Evolutionary conservation across 805 yeast genomes (phyloP), one percentile per base, ranked within the genome.

Genomic region (Deakozyma indianensis): DNA sequence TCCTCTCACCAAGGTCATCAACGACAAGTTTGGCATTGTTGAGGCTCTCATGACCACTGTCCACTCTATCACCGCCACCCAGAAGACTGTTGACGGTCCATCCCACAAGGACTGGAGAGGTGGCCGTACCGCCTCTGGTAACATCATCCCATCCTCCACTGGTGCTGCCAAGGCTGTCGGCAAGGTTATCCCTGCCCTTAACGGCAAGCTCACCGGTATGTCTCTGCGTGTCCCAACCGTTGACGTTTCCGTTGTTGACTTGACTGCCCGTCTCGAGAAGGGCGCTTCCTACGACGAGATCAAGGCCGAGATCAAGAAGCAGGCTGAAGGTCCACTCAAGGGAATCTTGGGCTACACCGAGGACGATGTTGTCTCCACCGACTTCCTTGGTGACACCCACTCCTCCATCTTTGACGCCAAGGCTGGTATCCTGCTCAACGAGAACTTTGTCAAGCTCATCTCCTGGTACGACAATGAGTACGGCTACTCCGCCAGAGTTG

Each of bases 101-200:
- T 84, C 95, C 66, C 86, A 80, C 78, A 86, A 86, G 78, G 95
- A 86, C 77, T 86, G 95, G 95, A 82, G 95, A 79, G 95, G 95
- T 67, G 95, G 95, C 68, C 83, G 95, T 75, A 82, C 95, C 59
- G 95, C 95, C 65, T 81, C 90, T 52, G 94, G 88, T 65, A 86
- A 86, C 82, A 83, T 86, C 68, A 86, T 86, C 58, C 95, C 95
- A 63, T 84, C 94, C 35, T 83, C 95, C 53, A 86, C 95, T 53
- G 95, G 95, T 79, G 95, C 95, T 61, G 95, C 95, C 63, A 86
- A 86, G 80, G 95, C 95, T 55, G 95, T 86, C 59, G 95, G 95
- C 68, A 84, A 84, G 78, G 95, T 86, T 59, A 80, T 86, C 61
- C 95, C 95, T 55, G 80, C 74, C 61, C 77, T 86, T 61, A 80